A percentile compares a stretch with the other conserved stretches of the same genome.
These are phyloP conservation scores for Fusarium sp. DNA, from an alignment of 2,329 filamentous ascomycete species.

Conservation along the genomic window DNA sequence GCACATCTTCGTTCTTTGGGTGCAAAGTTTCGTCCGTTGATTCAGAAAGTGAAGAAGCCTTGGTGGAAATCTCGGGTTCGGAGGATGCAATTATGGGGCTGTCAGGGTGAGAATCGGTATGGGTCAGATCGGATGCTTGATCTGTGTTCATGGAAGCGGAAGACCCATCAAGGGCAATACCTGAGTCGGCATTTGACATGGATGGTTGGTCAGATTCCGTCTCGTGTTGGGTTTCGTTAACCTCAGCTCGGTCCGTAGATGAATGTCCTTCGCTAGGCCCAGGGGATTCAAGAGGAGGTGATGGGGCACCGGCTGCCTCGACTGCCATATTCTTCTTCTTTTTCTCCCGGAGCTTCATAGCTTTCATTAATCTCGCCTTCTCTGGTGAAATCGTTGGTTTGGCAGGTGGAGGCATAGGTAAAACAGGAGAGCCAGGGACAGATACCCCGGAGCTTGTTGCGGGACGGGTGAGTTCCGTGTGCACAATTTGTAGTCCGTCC, in stretches of 20 bases:
- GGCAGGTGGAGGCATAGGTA: constrained; percentile 55
- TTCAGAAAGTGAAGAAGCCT: constrained; percentile 72
- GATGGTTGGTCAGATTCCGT: constrained; percentile 44
- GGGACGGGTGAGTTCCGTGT: constrained; percentile 49
- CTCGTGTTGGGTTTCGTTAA: constrained; percentile 36
- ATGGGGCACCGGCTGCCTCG: constrained; percentile 32
- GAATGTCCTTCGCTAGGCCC: constrained; percentile 34
- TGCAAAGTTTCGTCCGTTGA: constrained; percentile 69
- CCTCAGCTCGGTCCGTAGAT: constrained; percentile 38
- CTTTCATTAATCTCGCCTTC: constrained; percentile 93
- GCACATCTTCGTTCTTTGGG: constrained; percentile 44
- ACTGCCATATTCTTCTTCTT: constrained; percentile 61
- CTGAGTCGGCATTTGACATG: constrained; percentile 65
- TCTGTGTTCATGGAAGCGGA: constrained; percentile 58
- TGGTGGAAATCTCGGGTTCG: constrained; percentile 69
- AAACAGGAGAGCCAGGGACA: constrained; percentile 51
- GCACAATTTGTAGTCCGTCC: constrained; percentile 44
- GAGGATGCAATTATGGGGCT: constrained; percentile 66
- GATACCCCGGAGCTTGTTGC: constrained; percentile 59
- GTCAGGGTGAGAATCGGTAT: constrained; percentile 67
- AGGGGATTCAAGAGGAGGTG: constrained; percentile 32
- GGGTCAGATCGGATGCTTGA: constrained; percentile 58
- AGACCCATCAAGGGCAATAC: constrained; percentile 61
- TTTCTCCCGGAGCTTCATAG: constrained; percentile 88
- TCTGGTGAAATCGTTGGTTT: constrained; percentile 79